Evolutionary conservation across 2,329 filamentous ascomycete genomes (phyloP).

Genomic region (Colletotrichum somersetense): DNA sequence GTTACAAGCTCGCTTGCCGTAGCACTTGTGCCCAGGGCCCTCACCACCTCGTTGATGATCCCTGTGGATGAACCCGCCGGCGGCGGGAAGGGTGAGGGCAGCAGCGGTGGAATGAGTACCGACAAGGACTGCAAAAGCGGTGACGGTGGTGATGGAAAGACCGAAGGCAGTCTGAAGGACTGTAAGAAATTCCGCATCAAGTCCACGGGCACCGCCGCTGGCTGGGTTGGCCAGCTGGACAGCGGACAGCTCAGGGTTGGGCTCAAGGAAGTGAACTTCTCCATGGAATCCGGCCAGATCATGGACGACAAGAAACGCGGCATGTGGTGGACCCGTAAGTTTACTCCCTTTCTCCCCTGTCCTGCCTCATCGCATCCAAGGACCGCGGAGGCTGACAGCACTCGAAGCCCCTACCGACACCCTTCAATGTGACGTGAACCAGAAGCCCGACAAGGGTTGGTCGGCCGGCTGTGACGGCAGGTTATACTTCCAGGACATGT

Average conservation of each 20-base stretch:
- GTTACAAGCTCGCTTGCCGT: conserved; percentile 34
- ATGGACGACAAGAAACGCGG: conserved; percentile 68
- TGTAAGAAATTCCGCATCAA: conserved; percentile 63
- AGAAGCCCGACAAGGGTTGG: conserved; percentile 66
- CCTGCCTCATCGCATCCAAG: background rate
- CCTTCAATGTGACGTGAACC: conserved; percentile 71
- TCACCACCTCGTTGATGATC: background rate
- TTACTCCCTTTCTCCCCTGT: background rate
- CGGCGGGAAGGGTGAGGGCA: background rate
- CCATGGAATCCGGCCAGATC: conserved; percentile 60
- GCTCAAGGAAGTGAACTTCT: conserved; percentile 61
- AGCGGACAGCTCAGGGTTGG: conserved; percentile 73
- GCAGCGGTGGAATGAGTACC: background rate
- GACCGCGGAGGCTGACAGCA: background rate
- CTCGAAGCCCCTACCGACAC: conserved; percentile 65
- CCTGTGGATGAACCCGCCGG: background rate
- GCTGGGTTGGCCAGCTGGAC: conserved; percentile 69
- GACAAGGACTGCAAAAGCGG: background rate
- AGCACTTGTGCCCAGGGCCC: conserved; percentile 6
- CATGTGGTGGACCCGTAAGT: conserved; percentile 72
- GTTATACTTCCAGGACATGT: conserved; percentile 64
- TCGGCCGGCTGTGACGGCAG: conserved; percentile 64
- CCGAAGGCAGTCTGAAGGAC: conserved; percentile 8
- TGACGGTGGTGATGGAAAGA: background rate
- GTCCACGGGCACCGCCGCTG: conserved; percentile 61